These are phyloP conservation scores for Dactylorhiza incarnata DNA, from an alignment of 106 monocot species.

Conservation along the genomic window DNA sequence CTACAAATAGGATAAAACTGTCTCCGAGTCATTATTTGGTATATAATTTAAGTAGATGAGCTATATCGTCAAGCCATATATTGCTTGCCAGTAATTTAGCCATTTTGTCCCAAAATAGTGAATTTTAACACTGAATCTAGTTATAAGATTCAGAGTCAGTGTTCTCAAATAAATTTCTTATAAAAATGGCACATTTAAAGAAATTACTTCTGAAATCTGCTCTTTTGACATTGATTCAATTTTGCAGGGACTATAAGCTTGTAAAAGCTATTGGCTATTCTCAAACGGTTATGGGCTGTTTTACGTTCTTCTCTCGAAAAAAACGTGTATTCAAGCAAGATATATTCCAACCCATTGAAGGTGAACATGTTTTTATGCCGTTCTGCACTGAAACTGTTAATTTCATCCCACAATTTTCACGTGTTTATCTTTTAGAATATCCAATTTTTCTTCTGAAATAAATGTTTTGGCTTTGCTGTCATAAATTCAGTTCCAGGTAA, in stretches of 20 bases:
- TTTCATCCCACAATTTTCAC: not conserved
- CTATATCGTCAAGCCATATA: not conserved
- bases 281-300: not conserved
- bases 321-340: not conserved
- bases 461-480: not conserved
- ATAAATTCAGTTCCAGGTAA: constrained; percentile 17
- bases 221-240: not conserved
- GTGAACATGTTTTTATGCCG: not conserved
- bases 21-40: not conserved
- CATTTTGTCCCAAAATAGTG: not conserved
- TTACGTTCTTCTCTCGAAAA: not conserved
- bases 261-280: not conserved
- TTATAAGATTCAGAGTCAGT: not conserved
- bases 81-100: not conserved
- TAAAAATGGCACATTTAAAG: not conserved
- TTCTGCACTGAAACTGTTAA: not conserved
- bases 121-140: not conserved
- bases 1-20: not conserved
- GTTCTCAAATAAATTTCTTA: not conserved
- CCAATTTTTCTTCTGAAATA: not conserved
- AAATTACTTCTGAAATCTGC: not conserved
- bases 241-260: not conserved
- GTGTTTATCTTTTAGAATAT: not conserved
- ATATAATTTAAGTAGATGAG: not conserved
- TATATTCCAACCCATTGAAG: not conserved